phyloP scores from a whole-genome alignment of 441 rosid genomes.

The Pelargonium citronellum region DNA sequence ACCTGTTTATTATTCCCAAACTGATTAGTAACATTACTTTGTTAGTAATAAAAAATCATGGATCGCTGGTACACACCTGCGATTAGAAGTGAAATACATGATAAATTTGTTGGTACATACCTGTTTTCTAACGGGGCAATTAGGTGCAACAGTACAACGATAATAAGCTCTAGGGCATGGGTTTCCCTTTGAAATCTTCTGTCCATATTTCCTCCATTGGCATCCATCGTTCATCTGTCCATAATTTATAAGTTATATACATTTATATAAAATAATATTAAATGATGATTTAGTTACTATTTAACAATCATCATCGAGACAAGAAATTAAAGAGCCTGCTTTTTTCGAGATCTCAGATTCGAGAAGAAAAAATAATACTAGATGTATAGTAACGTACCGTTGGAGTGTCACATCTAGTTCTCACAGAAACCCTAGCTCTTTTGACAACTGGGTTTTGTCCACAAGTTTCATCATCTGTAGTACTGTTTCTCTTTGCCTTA shows the following conservation, averaged over 20 bases:
- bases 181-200: conserved; percentile 88
- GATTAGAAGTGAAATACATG: background rate
- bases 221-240: conserved; percentile 91
- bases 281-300: too few species aligned
- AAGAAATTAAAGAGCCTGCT: too few species aligned
- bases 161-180: conserved; percentile 97
- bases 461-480: conserved; percentile 43
- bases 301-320: too few species aligned
- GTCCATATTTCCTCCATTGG: conserved; percentile 97
- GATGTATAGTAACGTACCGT: conserved; percentile 39
- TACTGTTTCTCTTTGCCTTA: conserved; percentile 32
- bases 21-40: too few species aligned
- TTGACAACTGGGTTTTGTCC: conserved; percentile 49
- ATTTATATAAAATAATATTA: too few species aligned
- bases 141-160: conserved; percentile 78
- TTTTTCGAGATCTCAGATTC: too few species aligned
- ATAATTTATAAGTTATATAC: too few species aligned
- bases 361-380: too few species aligned
- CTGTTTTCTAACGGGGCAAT: conserved; percentile 91
- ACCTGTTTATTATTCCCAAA: conserved; percentile 35
- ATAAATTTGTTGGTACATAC: conserved; percentile 24
- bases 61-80: too few species aligned
- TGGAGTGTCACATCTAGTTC: conserved; percentile 84
- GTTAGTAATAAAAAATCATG: too few species aligned
- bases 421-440: conserved; percentile 77